A percentile compares a stretch with the other conserved stretches of the same genome.
These are phyloP conservation scores for Domatiomyces catenatus DNA, from an alignment of 2,329 filamentous ascomycete genomes.

Conservation along the genomic window DNA sequence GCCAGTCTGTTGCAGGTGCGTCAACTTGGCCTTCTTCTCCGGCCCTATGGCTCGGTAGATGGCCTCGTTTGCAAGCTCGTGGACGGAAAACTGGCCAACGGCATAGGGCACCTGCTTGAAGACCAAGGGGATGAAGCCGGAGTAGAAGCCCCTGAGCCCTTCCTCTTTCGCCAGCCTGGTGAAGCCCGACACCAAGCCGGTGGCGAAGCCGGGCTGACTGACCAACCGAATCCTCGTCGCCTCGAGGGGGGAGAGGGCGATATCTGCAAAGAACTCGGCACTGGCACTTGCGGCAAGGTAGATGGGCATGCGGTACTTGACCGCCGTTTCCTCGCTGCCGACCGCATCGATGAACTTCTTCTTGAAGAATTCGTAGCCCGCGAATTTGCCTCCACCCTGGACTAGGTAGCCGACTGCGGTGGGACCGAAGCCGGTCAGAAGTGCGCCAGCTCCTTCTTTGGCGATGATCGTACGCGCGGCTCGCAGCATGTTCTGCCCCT, in stretches of 20 bases:
- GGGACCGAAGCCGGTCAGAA: constrained; percentile 52
- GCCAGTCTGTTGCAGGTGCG: not conserved
- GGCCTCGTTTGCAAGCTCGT: not conserved
- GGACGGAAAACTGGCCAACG: not conserved
- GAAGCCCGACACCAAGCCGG: not conserved
- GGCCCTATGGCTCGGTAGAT: not conserved
- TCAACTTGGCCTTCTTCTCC: not conserved
- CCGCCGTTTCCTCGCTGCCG: constrained; percentile 33
- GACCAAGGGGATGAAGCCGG: not conserved
- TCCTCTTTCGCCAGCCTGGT: not conserved
- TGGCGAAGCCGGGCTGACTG: constrained; percentile 22
- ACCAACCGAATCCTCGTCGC: constrained; percentile 60
- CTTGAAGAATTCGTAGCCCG: constrained; percentile 51
- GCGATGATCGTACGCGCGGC: constrained; percentile 48
- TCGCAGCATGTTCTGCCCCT: constrained; percentile 48
- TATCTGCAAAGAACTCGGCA: constrained; percentile 47
- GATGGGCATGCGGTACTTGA: constrained; percentile 34
- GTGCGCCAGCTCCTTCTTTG: constrained; percentile 45
- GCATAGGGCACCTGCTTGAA: not conserved
- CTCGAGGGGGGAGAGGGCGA: constrained; percentile 46
- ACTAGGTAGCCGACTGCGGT: constrained; percentile 47
- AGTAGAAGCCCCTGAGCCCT: not conserved
- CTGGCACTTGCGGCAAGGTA: constrained; percentile 43
- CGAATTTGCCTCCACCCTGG: constrained; percentile 48
- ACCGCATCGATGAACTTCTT: constrained; percentile 47